A percentile compares a stretch with the other conserved stretches of the same genome.
Conservation (phyloP, 2,329 filamentous ascomycete species). For the Capronia coronata region DNA sequence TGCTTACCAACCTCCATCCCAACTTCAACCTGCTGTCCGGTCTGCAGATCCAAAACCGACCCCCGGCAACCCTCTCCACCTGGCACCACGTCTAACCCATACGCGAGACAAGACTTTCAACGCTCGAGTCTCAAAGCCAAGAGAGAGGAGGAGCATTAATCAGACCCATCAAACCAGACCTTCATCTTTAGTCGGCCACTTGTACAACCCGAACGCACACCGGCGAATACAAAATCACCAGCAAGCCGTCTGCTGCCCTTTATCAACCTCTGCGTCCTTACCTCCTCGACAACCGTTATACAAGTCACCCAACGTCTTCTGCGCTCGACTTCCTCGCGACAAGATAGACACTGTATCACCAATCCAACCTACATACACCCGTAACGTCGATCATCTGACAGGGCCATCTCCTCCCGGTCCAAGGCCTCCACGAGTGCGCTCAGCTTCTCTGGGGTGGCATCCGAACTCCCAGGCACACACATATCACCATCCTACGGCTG, state of each 20-base stretch:
- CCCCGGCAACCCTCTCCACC: conserved; percentile 1
- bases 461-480: background rate
- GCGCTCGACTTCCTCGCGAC: background rate
- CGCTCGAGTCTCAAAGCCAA: background rate
- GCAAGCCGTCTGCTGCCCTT: background rate
- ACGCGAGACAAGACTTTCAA: background rate
- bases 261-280: background rate
- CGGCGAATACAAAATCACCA: background rate
- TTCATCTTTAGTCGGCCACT: background rate
- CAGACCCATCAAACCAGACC: background rate
- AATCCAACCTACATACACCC: background rate
- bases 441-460: no score
- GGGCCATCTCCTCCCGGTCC: background rate
- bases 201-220: background rate
- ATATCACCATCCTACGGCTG: conserved; percentile 7
- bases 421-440: conserved; percentile 1
- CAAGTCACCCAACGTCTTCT: background rate
- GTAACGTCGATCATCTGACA: background rate
- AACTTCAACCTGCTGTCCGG: background rate
- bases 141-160: background rate
- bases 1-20: background rate
- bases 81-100: background rate
- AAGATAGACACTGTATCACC: background rate
- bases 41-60: conserved; percentile 5
- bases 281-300: background rate